These are phyloP conservation scores for Guillardia theta DNA, from an alignment of 78 protist genomes.

Conservation along the genomic window DNA sequence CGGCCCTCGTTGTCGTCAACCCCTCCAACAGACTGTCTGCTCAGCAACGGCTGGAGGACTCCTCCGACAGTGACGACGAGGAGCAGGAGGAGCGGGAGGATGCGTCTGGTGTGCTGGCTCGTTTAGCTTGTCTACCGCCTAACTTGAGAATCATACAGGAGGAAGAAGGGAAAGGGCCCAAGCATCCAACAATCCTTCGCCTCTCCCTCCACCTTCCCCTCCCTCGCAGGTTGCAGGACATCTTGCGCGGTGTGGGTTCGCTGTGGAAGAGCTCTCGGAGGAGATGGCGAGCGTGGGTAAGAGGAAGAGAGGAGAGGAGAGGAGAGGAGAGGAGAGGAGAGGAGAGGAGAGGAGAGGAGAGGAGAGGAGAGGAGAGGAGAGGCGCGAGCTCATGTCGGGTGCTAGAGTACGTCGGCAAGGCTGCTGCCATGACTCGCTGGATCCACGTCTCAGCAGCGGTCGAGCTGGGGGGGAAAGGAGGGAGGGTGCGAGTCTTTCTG, in stretches of 20 bases:
- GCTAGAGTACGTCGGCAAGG: too few species aligned
- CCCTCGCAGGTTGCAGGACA: background rate
- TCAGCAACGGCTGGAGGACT: background rate
- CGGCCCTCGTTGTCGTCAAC: background rate
- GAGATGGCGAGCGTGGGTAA: background rate
- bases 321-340: background rate
- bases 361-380: background rate
- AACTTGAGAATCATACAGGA: too few species aligned
- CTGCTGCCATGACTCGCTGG: too few species aligned
- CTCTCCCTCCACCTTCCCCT: background rate
- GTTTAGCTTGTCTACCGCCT: too few species aligned
- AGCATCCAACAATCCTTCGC: too few species aligned
- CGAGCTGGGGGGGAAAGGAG: too few species aligned
- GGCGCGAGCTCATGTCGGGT: background rate
- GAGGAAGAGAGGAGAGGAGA: background rate
- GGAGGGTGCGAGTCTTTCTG: too few species aligned
- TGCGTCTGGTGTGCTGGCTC: background rate
- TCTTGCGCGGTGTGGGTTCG: background rate
- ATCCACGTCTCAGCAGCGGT: too few species aligned
- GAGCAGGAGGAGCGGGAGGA: background rate
- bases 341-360: background rate
- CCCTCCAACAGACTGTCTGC: background rate
- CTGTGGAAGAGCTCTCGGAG: background rate
- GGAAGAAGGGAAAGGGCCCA: background rate
- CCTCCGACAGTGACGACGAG: background rate